These are phyloP conservation scores for Talaromyces sp. DNA, from an alignment of 2,329 filamentous ascomycete species.

Conservation along the genomic window DNA sequence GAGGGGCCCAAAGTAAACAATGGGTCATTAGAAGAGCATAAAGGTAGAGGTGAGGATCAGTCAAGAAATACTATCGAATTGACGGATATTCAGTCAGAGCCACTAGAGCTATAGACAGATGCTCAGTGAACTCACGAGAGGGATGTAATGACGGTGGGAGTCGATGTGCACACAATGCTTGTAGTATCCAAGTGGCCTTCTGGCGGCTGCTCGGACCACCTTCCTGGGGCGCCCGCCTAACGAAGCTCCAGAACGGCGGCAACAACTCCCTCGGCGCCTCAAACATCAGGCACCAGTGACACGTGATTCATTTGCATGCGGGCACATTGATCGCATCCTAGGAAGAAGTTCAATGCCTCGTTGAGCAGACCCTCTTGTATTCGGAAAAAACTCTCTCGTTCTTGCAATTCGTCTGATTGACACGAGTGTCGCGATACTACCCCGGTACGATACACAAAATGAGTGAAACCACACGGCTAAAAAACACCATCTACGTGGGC, in stretches of 20 bases:
- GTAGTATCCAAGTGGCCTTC: constrained; percentile 40
- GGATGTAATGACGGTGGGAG: neutral
- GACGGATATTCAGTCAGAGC: neutral
- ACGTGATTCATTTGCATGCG: constrained; percentile 14
- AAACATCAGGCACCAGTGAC: constrained; percentile 6
- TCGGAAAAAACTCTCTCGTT: neutral
- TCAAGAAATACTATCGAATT: constrained; percentile 2
- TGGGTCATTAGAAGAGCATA: constrained; percentile 12
- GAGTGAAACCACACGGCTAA: constrained; percentile 78
- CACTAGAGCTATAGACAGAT: neutral
- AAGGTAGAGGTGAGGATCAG: constrained; percentile 20
- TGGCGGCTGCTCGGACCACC: constrained; percentile 16
- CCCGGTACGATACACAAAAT: constrained; percentile 35
- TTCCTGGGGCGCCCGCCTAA: neutral
- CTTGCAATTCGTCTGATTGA: neutral
- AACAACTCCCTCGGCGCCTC: constrained; percentile 6
- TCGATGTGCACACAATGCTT: constrained; percentile 9
- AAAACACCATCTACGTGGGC: constrained; percentile 88
- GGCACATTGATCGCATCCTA: neutral
- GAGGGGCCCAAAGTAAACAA: constrained; percentile 17
- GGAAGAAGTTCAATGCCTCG: neutral
- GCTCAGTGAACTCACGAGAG: neutral
- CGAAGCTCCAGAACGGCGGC: neutral
- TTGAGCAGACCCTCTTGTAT: neutral
- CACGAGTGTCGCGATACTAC: neutral